phyloP scores from a whole-genome alignment of 345 rosid species.

The Gossypium ekmanianum region DNA sequence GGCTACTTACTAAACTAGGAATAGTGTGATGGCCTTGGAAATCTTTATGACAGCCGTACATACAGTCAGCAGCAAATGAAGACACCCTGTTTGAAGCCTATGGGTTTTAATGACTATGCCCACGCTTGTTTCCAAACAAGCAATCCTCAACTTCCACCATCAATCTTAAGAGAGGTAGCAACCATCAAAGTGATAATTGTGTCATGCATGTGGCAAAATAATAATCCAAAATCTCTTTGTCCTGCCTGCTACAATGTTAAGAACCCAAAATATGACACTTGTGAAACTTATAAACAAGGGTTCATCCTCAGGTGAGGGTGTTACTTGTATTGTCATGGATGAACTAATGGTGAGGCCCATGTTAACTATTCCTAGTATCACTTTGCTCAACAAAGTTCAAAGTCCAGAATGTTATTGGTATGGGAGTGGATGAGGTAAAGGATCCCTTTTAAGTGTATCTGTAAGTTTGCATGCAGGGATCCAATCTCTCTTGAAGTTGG shows the following conservation, averaged over 20 bases:
- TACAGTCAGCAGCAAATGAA: not conserved
- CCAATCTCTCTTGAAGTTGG: no score
- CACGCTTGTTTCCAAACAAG: not conserved
- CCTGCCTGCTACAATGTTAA: no score
- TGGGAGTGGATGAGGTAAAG: constrained; percentile 25
- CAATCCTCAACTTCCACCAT: not conserved
- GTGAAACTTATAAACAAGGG: not conserved
- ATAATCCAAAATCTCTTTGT: no score
- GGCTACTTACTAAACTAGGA: not conserved
- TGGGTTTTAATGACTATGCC: not conserved
- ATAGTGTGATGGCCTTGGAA: not conserved
- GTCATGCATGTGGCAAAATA: not conserved
- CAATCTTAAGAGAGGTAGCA: no score
- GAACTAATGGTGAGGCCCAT: constrained; percentile 23
- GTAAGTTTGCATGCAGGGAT: no score
- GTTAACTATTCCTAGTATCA: constrained; percentile 24
- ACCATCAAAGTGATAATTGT: no score
- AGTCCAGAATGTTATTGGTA: constrained; percentile 9
- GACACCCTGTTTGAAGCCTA: not conserved
- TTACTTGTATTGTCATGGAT: constrained; percentile 37
- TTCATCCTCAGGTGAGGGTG: not conserved
- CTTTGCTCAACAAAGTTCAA: constrained; percentile 23
- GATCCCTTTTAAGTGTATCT: no score
- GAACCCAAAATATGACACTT: not conserved
- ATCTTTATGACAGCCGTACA: constrained; percentile 12